Evolutionary conservation across 2,329 filamentous ascomycete species (phyloP).

Genomic region (Thelonectria discophora): DNA sequence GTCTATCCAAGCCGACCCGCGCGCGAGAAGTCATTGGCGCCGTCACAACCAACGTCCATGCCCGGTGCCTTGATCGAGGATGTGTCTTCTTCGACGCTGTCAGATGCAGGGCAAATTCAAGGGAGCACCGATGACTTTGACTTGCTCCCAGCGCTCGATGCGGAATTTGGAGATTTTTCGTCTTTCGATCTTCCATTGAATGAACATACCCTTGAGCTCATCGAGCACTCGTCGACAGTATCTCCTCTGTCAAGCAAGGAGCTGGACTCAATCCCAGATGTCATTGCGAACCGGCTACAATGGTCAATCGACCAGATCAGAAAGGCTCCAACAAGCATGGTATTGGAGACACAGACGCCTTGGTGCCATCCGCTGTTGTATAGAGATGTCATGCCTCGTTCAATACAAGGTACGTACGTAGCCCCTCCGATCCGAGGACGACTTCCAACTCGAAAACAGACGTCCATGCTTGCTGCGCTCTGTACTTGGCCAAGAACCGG

Average conservation of each 20-base stretch:
- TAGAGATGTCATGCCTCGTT: slow-evolving; percentile 58
- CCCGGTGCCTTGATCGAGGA: slow-evolving; percentile 21
- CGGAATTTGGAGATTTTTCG: slow-evolving; percentile 18
- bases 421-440: background rate
- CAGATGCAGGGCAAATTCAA: slow-evolving; percentile 7
- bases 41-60: slow-evolving; percentile 20
- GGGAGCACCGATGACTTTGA: slow-evolving; percentile 29
- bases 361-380: slow-evolving; percentile 65
- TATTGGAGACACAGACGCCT: slow-evolving; percentile 58
- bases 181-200: slow-evolving; percentile 28
- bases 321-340: slow-evolving; percentile 58
- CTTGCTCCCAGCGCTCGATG: slow-evolving; percentile 30
- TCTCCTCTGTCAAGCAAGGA: slow-evolving; percentile 36
- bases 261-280: slow-evolving; percentile 36
- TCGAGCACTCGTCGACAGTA: slow-evolving; percentile 35
- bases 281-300: slow-evolving; percentile 47
- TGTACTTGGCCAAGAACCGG: slow-evolving; percentile 60
- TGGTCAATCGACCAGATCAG: slow-evolving; percentile 62
- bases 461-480: slow-evolving; percentile 60
- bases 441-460: slow-evolving; percentile 48
- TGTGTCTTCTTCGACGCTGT: slow-evolving; percentile 14
- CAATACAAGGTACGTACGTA: slow-evolving; percentile 58
- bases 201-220: slow-evolving; percentile 32
- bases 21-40: slow-evolving; percentile 2
- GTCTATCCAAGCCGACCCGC: slow-evolving; percentile 50